Base-by-base conservation (phyloP, 1,284 basidiomycete genomes). In the Cutaneotrichosporon sp. region DNA sequence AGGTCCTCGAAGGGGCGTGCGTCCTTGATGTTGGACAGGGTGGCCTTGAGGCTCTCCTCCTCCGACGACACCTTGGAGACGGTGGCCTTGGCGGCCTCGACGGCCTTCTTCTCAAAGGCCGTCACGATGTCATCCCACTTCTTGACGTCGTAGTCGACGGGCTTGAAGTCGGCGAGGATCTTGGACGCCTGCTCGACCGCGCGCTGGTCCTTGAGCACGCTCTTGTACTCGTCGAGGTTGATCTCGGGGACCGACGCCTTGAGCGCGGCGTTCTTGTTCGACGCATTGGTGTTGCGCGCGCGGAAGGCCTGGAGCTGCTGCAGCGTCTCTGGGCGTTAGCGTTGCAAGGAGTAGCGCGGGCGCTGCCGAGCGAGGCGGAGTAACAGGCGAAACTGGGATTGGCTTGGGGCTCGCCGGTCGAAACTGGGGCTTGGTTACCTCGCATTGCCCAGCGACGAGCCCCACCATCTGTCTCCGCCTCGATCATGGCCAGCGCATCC, bases 1-100 rank as follows among this genome's bases (percentile, higher is more conserved):
- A 99, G 82, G 74, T 98, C 89, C 74, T 97, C 92, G 79, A 98
- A 97, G 22, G 94, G 88, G 76, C 96, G 87, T 44, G 94, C 93
- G 51, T 94, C 86, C 80, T 97, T 86, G 63, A 98, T 98, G 84
- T 99, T 97, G 66, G 88, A 85, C 60, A 98, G 86, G 33, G 96
- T 98, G 39, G 83, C 84, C 78, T 92, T 87, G 66, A 99, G 86
- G 71, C 91, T 86, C 76, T 87, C 84, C 66, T 98, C 81, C 79
- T 98, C 96, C 55, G 86, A 78, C 64, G 94, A 87, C 67, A 98
- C 92, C 81, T 96, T 92, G 67, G 83, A 76, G 61, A 90, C 84
- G 24, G 92, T 93, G 76, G 88, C 88, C 79, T 92, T 82, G 59
- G 96, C 96, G 68, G 88, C 90, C 57, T 83, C 83, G 59, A 97